Percentiles rank a stretch among this genome's conserved stretches.
phyloP scores from a whole-genome alignment of 2,329 filamentous ascomycete species.

The Neofusicoccum ribis region DNA sequence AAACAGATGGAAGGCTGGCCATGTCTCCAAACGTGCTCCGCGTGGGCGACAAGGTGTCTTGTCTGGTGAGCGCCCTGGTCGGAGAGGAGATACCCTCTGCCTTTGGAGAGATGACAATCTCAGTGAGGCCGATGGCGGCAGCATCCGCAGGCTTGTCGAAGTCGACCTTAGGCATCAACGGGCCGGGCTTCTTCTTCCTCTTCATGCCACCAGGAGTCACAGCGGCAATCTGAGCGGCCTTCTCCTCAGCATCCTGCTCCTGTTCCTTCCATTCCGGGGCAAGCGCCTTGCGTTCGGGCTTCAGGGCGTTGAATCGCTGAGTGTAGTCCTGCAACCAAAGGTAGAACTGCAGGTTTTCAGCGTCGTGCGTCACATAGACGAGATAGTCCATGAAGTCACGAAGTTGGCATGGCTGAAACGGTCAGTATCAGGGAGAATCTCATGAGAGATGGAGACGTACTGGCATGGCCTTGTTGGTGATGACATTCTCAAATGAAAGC shows the following conservation, averaged over 20 bases:
- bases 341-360: constrained; percentile 74
- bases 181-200: constrained; percentile 33
- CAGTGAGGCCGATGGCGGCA: constrained; percentile 15
- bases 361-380: constrained; percentile 73
- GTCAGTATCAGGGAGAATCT: neutral
- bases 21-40: neutral
- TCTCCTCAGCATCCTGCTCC: constrained; percentile 55
- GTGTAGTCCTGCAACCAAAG: constrained; percentile 62
- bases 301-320: constrained; percentile 56
- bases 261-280: constrained; percentile 68
- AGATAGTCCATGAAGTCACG: constrained; percentile 86
- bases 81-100: neutral
- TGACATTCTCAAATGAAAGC: constrained; percentile 73
- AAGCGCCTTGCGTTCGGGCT: constrained; percentile 56
- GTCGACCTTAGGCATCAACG: constrained; percentile 24
- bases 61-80: neutral
- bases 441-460: constrained; percentile 52
- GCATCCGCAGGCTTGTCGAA: constrained; percentile 18
- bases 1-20: neutral
- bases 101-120: constrained; percentile 8
- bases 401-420: constrained; percentile 68
- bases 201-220: neutral
- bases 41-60: neutral
- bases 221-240: constrained; percentile 41
- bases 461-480: constrained; percentile 71